Evolutionary conservation across 306 rosid genomes (phyloP).

Genomic region (Vicia sativa): DNA sequence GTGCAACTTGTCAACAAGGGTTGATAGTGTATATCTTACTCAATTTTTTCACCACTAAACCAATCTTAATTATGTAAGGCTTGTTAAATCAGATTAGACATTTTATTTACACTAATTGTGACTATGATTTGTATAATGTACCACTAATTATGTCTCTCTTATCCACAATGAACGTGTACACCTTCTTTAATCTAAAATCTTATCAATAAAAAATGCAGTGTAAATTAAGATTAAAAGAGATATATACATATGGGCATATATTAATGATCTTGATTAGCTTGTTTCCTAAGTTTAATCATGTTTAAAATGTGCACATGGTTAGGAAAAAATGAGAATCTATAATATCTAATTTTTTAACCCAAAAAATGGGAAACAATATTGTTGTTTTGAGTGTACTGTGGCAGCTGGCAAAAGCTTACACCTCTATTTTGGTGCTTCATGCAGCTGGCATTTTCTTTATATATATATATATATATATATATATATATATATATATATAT

Average conservation of each 20-base stretch:
- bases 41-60: neutral
- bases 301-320: constrained; percentile 42
- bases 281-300: constrained; percentile 18
- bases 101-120: neutral
- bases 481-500: too few species aligned
- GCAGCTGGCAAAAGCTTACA: constrained; percentile 30
- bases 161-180: neutral
- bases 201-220: neutral
- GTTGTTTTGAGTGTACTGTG: constrained; percentile 29
- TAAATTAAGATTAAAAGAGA: constrained; percentile 15
- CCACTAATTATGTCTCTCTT: neutral
- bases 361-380: constrained; percentile 40
- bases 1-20: neutral
- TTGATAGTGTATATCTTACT: too few species aligned
- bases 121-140: neutral
- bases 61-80: neutral
- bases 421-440: constrained; percentile 22
- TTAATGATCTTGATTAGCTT: neutral
- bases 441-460: constrained; percentile 44
- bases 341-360: constrained; percentile 15
- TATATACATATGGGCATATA: neutral
- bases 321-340: neutral
- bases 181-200: neutral
- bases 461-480: too few species aligned
- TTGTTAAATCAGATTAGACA: neutral